These are phyloP conservation scores for Grosmannia penicillata DNA, from an alignment of 2,329 filamentous ascomycete genomes.

Conservation along the genomic window DNA sequence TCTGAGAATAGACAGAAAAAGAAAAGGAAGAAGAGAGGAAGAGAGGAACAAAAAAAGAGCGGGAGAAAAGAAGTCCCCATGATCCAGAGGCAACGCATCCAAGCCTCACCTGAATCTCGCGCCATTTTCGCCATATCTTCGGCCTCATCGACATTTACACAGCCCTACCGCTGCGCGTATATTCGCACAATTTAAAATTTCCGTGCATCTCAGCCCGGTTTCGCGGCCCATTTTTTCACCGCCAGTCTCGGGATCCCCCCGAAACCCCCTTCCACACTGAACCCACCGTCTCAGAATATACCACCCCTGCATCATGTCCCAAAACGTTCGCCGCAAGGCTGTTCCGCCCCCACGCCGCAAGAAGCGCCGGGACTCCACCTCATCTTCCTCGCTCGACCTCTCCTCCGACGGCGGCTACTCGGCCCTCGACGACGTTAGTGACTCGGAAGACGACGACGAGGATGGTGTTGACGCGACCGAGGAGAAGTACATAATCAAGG, in stretches of 20 bases:
- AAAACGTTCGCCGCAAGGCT: slow-evolving; percentile 35
- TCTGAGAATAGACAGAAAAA: no score
- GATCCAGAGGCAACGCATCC: no score
- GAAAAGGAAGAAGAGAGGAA: no score
- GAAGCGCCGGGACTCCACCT: slow-evolving; percentile 34
- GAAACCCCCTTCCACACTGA: slow-evolving; percentile 1
- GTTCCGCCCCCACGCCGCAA: slow-evolving; percentile 25
- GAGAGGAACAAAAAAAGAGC: no score
- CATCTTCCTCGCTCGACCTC: slow-evolving; percentile 40
- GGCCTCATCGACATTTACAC: no score
- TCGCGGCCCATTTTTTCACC: slow-evolving; percentile 13
- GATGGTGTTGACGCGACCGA: slow-evolving; percentile 64
- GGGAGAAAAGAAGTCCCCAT: no score
- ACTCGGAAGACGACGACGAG: slow-evolving; percentile 65
- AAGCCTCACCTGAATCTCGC: no score
- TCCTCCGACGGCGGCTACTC: slow-evolving; percentile 60
- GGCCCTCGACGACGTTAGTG: slow-evolving; percentile 64
- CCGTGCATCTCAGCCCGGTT: background rate
- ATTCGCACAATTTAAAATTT: no score
- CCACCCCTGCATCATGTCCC: slow-evolving; percentile 28
- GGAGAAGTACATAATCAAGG: slow-evolving; percentile 55
- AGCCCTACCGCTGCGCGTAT: no score
- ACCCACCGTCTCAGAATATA: slow-evolving; percentile 5
- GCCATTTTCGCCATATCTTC: no score
- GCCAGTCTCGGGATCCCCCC: slow-evolving; percentile 17